Percentiles rank a stretch among this genome's conserved stretches.
phyloP scores from a whole-genome alignment of 176 grass and related monocot species.

The Alopecurus myosuroides region DNA sequence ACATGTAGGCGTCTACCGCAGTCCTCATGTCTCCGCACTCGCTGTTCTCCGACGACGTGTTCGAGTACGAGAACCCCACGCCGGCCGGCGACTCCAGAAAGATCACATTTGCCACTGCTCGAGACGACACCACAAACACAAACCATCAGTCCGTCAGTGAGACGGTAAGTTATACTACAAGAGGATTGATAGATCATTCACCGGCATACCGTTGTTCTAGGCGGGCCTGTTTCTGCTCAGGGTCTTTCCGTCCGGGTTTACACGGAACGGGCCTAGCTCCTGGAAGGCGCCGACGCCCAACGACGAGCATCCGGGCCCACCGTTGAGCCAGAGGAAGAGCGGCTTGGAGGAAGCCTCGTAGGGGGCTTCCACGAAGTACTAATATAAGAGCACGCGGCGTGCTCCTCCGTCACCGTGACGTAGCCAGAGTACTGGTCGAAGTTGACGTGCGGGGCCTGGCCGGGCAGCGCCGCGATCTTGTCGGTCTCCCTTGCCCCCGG shows the following conservation, averaged over 20 bases:
- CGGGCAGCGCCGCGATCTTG: constrained; percentile 41
- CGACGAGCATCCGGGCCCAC: constrained; percentile 56
- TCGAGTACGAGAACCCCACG: constrained; percentile 67
- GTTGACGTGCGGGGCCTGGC: constrained; percentile 43
- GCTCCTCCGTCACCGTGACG: constrained; percentile 36
- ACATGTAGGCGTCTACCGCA: constrained; percentile 28
- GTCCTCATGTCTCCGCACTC: neutral
- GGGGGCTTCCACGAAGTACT: constrained; percentile 59
- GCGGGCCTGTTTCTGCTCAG: constrained; percentile 34
- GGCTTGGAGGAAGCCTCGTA: constrained; percentile 36
- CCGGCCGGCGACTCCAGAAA: constrained; percentile 53
- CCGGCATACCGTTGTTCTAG: constrained; percentile 42
- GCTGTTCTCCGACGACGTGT: constrained; percentile 8
- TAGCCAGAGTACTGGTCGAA: constrained; percentile 56
- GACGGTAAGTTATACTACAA: neutral
- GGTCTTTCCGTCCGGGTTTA: constrained; percentile 47
- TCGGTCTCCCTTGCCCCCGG: constrained; percentile 41
- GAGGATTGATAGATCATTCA: neutral
- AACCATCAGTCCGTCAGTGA: neutral
- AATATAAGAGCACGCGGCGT: constrained; percentile 61
- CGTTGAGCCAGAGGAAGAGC: constrained; percentile 62
- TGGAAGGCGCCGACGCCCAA: constrained; percentile 37
- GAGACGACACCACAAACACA: neutral
- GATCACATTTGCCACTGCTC: constrained; percentile 51
- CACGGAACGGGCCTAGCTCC: constrained; percentile 60